Percentiles rank a stretch among this genome's conserved stretches.
Evolutionary conservation across 495 filamentous ascomycete genomes (phyloP).

Genomic region (Daldinia decipiens): DNA sequence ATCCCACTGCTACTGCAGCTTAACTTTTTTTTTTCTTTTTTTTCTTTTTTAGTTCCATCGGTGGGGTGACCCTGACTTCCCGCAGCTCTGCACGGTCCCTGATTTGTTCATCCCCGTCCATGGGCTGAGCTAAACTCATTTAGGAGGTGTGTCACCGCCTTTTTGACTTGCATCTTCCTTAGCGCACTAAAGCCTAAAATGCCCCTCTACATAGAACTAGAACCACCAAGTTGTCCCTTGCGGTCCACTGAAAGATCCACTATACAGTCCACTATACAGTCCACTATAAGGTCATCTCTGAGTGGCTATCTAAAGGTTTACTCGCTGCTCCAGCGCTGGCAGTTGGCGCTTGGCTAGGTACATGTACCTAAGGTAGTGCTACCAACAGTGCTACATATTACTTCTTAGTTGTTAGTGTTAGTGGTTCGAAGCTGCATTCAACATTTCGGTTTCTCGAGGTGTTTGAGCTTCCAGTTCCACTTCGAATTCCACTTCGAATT

Average conservation of each 20-base stretch:
- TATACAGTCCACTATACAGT: not conserved
- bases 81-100: slow-evolving; percentile 25
- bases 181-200: slow-evolving; percentile 41
- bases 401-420: slow-evolving; percentile 1
- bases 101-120: slow-evolving; percentile 31
- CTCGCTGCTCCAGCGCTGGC: slow-evolving; percentile 17
- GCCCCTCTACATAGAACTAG: slow-evolving; percentile 32
- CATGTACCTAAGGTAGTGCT: slow-evolving; percentile 9
- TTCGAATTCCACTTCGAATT: slow-evolving; percentile 2
- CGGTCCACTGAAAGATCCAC: slow-evolving; percentile 28
- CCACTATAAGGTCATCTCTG: slow-evolving; percentile 3
- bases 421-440: slow-evolving; percentile 14
- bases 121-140: slow-evolving; percentile 23
- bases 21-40: slow-evolving; percentile 50
- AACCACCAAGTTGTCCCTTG: slow-evolving; percentile 20
- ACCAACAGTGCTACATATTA: not conserved
- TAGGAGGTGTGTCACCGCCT: slow-evolving; percentile 43
- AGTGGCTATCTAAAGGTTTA: slow-evolving; percentile 18
- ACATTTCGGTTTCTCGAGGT: slow-evolving; percentile 9
- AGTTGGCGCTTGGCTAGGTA: slow-evolving; percentile 17
- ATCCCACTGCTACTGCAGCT: slow-evolving; percentile 16
- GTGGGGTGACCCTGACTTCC: slow-evolving; percentile 42
- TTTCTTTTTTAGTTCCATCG: slow-evolving; percentile 49
- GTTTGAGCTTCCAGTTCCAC: slow-evolving; percentile 6
- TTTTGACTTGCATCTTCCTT: slow-evolving; percentile 42